Percentiles rank a stretch among this genome's conserved stretches.
These are phyloP conservation scores for Penicillium canariense DNA, from an alignment of 495 filamentous ascomycete genomes.

Conservation along the genomic window DNA sequence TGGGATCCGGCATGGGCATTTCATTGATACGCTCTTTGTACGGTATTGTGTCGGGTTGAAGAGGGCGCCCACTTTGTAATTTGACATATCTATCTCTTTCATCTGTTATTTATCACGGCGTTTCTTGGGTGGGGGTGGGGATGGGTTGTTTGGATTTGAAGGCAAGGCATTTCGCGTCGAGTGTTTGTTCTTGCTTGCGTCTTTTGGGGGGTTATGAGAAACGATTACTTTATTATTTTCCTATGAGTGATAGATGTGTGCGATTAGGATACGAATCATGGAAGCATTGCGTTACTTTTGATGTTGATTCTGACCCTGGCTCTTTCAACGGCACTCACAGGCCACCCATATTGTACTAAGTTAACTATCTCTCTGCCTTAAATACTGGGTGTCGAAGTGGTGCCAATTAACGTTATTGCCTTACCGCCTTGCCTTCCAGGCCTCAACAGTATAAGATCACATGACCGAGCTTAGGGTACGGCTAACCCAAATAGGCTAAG, in stretches of 20 bases:
- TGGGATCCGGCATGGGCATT: slow-evolving; percentile 87
- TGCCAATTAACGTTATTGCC: no score
- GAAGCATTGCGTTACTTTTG: not conserved
- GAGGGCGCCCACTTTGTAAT: slow-evolving; percentile 50
- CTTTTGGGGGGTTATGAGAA: slow-evolving; percentile 14
- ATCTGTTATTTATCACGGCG: slow-evolving; percentile 12
- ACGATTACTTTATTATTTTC: slow-evolving; percentile 12
- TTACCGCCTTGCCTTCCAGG: not conserved
- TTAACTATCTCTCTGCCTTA: not conserved
- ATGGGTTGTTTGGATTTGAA: not conserved
- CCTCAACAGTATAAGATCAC: slow-evolving; percentile 1
- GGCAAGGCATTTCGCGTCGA: slow-evolving; percentile 5
- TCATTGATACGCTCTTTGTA: slow-evolving; percentile 81
- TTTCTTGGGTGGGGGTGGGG: slow-evolving; percentile 6
- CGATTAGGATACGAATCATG: slow-evolving; percentile 9
- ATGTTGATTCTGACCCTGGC: not conserved
- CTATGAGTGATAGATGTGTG: slow-evolving; percentile 6
- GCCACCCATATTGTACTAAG: no score
- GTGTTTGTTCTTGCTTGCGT: slow-evolving; percentile 1
- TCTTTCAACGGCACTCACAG: not conserved
- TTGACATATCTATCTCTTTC: no score
- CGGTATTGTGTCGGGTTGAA: slow-evolving; percentile 64
- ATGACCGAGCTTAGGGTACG: slow-evolving; percentile 40
- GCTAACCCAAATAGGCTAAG: slow-evolving; percentile 46
- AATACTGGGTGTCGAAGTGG: not conserved